Evolutionary conservation across 371 early-diverging fungal species (phyloP).

Genomic region (Mortierella sp.): DNA sequence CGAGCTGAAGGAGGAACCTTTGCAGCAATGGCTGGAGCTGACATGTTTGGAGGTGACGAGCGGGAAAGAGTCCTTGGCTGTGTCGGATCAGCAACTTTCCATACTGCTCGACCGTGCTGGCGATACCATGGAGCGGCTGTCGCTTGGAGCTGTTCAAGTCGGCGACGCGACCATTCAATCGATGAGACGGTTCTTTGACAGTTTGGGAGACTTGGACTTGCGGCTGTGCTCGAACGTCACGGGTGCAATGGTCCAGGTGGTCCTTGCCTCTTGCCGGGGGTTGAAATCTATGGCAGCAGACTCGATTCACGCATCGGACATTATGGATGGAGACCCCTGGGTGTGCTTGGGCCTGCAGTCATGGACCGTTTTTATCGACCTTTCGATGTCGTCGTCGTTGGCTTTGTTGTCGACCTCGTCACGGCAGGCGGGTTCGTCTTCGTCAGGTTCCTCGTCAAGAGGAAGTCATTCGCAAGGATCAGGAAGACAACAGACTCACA

Average conservation of each 20-base stretch:
- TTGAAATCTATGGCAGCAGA: conserved; percentile 9
- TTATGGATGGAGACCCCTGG: conserved; percentile 12
- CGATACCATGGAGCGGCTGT: background rate
- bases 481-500: background rate
- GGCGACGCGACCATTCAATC: background rate
- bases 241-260: conserved; percentile 12
- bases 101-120: background rate
- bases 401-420: background rate
- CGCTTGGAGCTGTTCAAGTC: background rate
- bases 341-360: conserved; percentile 10
- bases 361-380: conserved; percentile 10
- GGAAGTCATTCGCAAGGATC: background rate
- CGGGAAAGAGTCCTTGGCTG: background rate
- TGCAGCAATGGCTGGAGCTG: conserved; percentile 13
- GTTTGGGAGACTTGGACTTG: conserved; percentile 1
- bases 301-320: conserved; percentile 17
- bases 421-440: background rate
- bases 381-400: background rate
- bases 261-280: conserved; percentile 13
- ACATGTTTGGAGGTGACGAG: background rate
- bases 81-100: background rate
- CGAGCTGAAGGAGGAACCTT: background rate
- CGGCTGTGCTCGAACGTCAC: conserved; percentile 5
- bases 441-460: background rate
- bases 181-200: conserved; percentile 2